Evolutionary conservation across 805 yeast genomes (phyloP).

Genomic region (Kazachstania kunashirensis): DNA sequence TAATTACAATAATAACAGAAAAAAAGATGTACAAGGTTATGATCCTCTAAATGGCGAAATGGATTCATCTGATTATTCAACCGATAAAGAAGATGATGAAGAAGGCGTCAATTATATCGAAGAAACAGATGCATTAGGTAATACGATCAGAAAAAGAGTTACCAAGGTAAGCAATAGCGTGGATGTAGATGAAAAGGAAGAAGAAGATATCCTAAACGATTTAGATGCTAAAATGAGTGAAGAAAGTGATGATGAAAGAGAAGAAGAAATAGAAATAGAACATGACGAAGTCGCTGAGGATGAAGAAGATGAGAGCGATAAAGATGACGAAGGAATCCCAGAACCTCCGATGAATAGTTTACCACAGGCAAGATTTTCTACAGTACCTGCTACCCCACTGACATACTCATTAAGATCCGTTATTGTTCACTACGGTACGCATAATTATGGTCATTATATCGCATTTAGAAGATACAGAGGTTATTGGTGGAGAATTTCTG

Average conservation of each 20-base stretch:
- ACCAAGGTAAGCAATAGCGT: no score
- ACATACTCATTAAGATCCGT: slow-evolving; percentile 72
- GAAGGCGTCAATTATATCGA: slow-evolving; percentile 19
- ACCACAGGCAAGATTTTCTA: slow-evolving; percentile 9
- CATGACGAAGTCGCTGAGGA: slow-evolving; percentile 9
- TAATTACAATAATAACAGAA: slow-evolving; percentile 4
- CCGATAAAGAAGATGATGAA: slow-evolving; percentile 8
- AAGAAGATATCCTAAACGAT: slow-evolving; percentile 4
- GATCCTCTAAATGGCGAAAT: slow-evolving; percentile 24
- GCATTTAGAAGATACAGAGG: slow-evolving; percentile 76
- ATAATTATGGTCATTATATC: slow-evolving; percentile 94
- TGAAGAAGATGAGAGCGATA: slow-evolving; percentile 9
- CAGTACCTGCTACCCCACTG: slow-evolving; percentile 34
- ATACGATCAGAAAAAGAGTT: slow-evolving; percentile 18
- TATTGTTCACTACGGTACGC: slow-evolving; percentile 89
- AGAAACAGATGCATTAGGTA: slow-evolving; percentile 28
- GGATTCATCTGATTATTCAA: slow-evolving; percentile 7
- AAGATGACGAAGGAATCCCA: slow-evolving; percentile 3
- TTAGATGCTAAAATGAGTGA: slow-evolving; percentile 6
- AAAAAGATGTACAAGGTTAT: slow-evolving; percentile 18
- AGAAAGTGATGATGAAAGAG: slow-evolving; percentile 10
- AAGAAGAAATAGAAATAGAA: slow-evolving; percentile 8
- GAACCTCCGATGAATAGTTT: slow-evolving; percentile 9
- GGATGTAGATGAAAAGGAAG: slow-evolving; percentile 10
- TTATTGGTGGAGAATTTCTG: slow-evolving; percentile 93